A percentile compares a stretch with the other conserved stretches of the same genome.
Conservation (phyloP, 306 rosid species). For the Vicia sativa region DNA sequence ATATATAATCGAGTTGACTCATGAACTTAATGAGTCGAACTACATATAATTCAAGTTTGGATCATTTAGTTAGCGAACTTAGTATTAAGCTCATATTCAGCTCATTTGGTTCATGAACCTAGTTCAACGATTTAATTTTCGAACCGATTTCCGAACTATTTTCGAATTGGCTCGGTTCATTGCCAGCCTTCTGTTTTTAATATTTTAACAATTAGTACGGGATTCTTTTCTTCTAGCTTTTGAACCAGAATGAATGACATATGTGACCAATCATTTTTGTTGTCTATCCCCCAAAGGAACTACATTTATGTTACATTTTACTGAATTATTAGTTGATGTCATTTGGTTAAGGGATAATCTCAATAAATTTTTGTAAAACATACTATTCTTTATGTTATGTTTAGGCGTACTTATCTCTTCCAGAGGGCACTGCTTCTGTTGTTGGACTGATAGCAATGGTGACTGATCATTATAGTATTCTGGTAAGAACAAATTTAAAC, state of each 20-base stretch:
- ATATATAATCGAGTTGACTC: too few species aligned
- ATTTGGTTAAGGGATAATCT: conserved; percentile 27
- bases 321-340: conserved; percentile 20
- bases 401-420: conserved; percentile 97
- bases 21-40: too few species aligned
- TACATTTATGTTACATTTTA: conserved; percentile 4
- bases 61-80: too few species aligned
- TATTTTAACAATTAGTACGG: conserved; percentile 1
- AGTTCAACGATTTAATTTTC: too few species aligned
- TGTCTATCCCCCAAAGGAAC: background rate
- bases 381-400: conserved; percentile 44
- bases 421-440: conserved; percentile 98
- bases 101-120: too few species aligned
- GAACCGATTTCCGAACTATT: too few species aligned
- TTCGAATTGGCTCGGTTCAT: too few species aligned
- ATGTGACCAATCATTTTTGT: conserved; percentile 8
- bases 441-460: conserved; percentile 94
- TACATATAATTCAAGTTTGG: too few species aligned
- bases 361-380: conserved; percentile 34
- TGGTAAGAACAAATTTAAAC: conserved; percentile 61
- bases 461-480: conserved; percentile 81
- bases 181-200: conserved; percentile 30
- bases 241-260: conserved; percentile 8
- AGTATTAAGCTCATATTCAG: too few species aligned
- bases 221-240: conserved; percentile 25